Base-by-base conservation (phyloP, 2,329 filamentous ascomycete genomes). In the Cladobotryum protrusum region DNA sequence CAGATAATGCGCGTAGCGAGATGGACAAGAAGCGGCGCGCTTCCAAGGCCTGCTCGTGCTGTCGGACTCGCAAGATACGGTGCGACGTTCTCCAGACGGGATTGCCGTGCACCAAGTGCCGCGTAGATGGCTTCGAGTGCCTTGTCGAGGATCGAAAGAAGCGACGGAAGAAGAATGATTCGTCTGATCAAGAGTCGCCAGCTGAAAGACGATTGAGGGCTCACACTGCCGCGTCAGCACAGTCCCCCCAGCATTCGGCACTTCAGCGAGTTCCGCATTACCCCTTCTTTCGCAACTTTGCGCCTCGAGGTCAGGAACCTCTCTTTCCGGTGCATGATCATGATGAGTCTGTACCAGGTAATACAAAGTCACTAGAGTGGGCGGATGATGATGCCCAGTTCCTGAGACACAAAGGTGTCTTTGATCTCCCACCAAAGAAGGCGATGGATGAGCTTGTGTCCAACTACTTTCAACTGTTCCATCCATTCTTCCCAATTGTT, bases 41-140 rank as follows among this genome's bases (percentile, higher is more conserved):
- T 56, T 52, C 55, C 43, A 55, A 56, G 19, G 58, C 58, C 7
- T 60, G 58, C 39, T 50, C 52, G 11, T 56, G 54, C 18, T 60
- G 58, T 18, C 56, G 54, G 6, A 49, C 48, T n/a, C 56, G 58
- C 39, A 60, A 60, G 47, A 52, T 60, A 2, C 57, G 58, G 60
- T 69, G 49, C 49, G 58, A 62, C 57, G 45, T 55, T 36, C 53
- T 59, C 55, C 54, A 40, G 24, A 52, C 48, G 45, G 56, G 57
- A 6, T 37, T 54, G 17, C 56, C 59, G 47, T 67, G 57, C 47
- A 58, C 63, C 55, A 63, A 56, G 60, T 68, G 58, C 40, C 48
- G 45, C 5, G 47, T 56, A 4, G 54, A 56, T 39, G 47, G 49
- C n/a, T 45, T 57, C 6, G 51, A 57, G 2, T 59, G 57, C 47